These are phyloP conservation scores for Cyberlindnera xylosilytica DNA, from an alignment of 805 yeast genomes.

Conservation along the genomic window DNA sequence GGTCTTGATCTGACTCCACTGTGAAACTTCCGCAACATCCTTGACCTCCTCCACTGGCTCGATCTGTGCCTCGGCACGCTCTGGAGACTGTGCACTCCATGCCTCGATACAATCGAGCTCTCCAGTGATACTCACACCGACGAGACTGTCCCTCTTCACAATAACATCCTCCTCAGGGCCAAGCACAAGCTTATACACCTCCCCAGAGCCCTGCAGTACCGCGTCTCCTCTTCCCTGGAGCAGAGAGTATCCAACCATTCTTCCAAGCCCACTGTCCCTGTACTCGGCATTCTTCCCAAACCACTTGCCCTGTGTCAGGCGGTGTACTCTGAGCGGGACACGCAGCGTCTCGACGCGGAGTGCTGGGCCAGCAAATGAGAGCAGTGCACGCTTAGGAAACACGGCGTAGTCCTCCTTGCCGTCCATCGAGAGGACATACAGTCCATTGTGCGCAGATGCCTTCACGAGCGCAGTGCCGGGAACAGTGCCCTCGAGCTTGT, in stretches of 20 bases:
- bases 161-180: conserved; percentile 45
- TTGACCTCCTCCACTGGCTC: neutral
- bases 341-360: conserved; percentile 36
- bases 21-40: neutral
- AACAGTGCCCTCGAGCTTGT: conserved; percentile 38
- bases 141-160: conserved; percentile 42
- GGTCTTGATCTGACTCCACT: conserved; percentile 1
- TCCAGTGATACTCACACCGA: conserved; percentile 51
- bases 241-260: conserved; percentile 40
- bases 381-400: conserved; percentile 44
- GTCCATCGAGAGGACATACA: conserved; percentile 39
- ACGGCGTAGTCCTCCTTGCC: conserved; percentile 66
- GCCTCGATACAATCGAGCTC: conserved; percentile 14
- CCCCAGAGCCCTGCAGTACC: conserved; percentile 53
- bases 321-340: conserved; percentile 39
- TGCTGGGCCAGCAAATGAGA: conserved; percentile 53
- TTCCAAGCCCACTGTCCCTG: conserved; percentile 13
- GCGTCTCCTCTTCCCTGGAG: conserved; percentile 57
- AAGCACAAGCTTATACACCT: conserved; percentile 46
- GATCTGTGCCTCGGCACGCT: neutral
- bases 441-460: conserved; percentile 8
- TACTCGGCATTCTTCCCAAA: conserved; percentile 21
- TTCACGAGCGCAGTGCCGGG: conserved; percentile 19
- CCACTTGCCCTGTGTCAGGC: conserved; percentile 28
- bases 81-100: neutral